Conservation (phyloP, 225 moss, liverwort and hornwort genomes). For the Pseudoscleropodium purum region DNA sequence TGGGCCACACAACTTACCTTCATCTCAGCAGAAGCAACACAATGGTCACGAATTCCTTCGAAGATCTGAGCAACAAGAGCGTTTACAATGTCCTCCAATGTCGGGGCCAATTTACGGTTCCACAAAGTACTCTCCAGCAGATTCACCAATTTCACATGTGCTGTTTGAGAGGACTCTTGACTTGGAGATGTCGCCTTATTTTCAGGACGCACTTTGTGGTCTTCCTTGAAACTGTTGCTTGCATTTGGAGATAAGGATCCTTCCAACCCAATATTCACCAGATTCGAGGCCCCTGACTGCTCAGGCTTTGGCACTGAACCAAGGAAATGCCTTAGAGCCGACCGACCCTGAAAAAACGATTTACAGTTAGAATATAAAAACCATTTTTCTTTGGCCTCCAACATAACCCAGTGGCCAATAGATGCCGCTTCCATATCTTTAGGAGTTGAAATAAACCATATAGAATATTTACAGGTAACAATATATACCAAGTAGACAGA, state of each 20-base stretch:
- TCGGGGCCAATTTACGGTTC: slow-evolving; percentile 83
- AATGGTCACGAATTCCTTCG: slow-evolving; percentile 92
- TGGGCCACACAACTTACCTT: slow-evolving; percentile 37
- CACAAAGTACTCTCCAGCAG: slow-evolving; percentile 90
- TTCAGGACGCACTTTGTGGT: slow-evolving; percentile 73
- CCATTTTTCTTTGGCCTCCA: not conserved
- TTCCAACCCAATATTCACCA: slow-evolving; percentile 29
- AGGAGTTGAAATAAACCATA: not conserved
- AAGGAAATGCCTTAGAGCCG: slow-evolving; percentile 71
- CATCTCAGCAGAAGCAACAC: slow-evolving; percentile 84
- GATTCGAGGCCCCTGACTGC: slow-evolving; percentile 33
- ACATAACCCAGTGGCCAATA: not conserved
- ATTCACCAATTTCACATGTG: slow-evolving; percentile 82
- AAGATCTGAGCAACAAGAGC: slow-evolving; percentile 87
- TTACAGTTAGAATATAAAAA: not conserved
- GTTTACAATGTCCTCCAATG: slow-evolving; percentile 91
- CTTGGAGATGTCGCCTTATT: slow-evolving; percentile 38
- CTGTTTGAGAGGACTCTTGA: slow-evolving; percentile 60
- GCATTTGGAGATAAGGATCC: slow-evolving; percentile 24
- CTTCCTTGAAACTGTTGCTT: slow-evolving; percentile 68
- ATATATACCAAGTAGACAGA: not conserved
- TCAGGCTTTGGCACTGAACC: slow-evolving; percentile 61
- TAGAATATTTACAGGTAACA: not conserved
- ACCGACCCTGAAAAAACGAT: slow-evolving; percentile 49
- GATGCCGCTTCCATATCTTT: not conserved